Evolutionary conservation across 306 rosid species (phyloP).

Genomic region (Abrus pulchellus): DNA sequence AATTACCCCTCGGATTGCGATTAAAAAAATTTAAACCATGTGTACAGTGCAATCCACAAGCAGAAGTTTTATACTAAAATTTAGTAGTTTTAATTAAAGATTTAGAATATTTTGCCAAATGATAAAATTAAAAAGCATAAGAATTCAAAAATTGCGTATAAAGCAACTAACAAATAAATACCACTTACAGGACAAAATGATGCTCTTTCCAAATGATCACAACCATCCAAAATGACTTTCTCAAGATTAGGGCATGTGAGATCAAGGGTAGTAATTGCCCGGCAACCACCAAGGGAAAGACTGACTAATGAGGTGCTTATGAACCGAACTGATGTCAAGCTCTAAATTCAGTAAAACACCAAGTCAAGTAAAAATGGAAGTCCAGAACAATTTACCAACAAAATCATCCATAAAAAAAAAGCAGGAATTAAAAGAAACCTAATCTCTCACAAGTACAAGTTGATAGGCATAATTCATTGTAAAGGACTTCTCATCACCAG

Average conservation of each 20-base stretch:
- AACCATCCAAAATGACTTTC: conserved; percentile 93
- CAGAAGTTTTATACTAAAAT: conserved; percentile 30
- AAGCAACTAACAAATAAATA: conserved; percentile 30
- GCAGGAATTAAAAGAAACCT: conserved; percentile 22
- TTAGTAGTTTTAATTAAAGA: conserved; percentile 5
- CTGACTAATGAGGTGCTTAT: conserved; percentile 75
- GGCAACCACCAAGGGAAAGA: conserved; percentile 97
- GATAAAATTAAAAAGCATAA: conserved; percentile 26
- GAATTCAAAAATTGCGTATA: background rate
- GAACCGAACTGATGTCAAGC: conserved; percentile 83
- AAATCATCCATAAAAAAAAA: conserved; percentile 6
- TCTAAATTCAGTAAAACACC: conserved; percentile 64
- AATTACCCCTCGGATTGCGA: conserved; percentile 18
- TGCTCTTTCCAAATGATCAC: conserved; percentile 93
- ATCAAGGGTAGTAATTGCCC: conserved; percentile 78
- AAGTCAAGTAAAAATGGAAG: conserved; percentile 26
- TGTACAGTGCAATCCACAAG: conserved; percentile 12
- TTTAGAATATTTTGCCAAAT: conserved; percentile 27
- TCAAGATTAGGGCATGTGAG: conserved; percentile 87
- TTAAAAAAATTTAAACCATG: conserved; percentile 20
- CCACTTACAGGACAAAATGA: conserved; percentile 88
- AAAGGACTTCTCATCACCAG: conserved; percentile 15
- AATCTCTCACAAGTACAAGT: conserved; percentile 35
- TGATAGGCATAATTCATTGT: background rate
- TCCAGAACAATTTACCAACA: conserved; percentile 38